A percentile compares a stretch with the other conserved stretches of the same genome.
Evolutionary conservation across 2,329 filamentous ascomycete genomes (phyloP).

Genomic region (Lecanosticta acicola): DNA sequence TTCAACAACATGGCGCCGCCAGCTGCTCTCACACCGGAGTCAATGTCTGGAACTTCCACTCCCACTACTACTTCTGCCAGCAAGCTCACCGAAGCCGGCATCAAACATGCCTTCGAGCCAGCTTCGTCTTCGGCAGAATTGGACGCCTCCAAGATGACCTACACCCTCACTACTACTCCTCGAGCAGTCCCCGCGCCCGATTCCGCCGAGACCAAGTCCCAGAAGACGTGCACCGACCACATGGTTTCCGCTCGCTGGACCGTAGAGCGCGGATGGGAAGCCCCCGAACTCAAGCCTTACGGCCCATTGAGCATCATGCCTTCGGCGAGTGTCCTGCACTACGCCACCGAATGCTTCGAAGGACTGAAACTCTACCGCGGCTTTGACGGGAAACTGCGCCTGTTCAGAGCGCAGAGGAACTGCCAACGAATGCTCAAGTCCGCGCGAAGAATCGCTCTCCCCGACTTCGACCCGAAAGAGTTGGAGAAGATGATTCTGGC

Average conservation of each 20-base stretch:
- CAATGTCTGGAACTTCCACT: constrained; percentile 32
- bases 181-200: constrained; percentile 39
- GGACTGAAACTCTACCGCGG: constrained; percentile 69
- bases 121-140: constrained; percentile 33
- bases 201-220: constrained; percentile 35
- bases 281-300: constrained; percentile 69
- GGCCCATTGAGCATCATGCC: constrained; percentile 73
- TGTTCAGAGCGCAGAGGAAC: constrained; percentile 74
- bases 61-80: constrained; percentile 32
- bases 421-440: constrained; percentile 56
- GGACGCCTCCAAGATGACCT: constrained; percentile 41
- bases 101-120: constrained; percentile 28
- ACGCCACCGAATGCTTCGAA: constrained; percentile 88
- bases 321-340: constrained; percentile 75
- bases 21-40: constrained; percentile 30
- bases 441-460: constrained; percentile 63
- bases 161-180: constrained; percentile 38
- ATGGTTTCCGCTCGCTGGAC: constrained; percentile 76
- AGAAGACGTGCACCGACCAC: constrained; percentile 66
- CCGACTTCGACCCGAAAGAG: constrained; percentile 64
- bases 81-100: constrained; percentile 34
- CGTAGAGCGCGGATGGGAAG: constrained; percentile 60
- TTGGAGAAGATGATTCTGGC: constrained; percentile 67
- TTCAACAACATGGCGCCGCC: constrained; percentile 26
- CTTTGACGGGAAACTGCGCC: constrained; percentile 63